Conservation (phyloP, 208 protist species). For the Dictyostelium gargantuum region DNA sequence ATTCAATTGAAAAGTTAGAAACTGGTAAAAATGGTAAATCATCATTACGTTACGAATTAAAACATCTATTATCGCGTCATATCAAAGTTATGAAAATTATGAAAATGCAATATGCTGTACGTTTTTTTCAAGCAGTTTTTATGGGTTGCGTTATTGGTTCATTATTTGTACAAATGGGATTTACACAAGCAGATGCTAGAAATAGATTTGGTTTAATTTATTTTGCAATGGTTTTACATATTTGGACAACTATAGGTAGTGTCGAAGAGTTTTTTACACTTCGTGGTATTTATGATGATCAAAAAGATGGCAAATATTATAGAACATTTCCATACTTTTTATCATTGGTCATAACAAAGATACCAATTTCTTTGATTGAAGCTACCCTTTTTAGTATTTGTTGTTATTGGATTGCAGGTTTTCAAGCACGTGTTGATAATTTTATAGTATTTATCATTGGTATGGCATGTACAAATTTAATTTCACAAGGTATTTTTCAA, state of each 20-base stretch:
- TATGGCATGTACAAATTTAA: slow-evolving; percentile 13
- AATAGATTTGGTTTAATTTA: slow-evolving; percentile 61
- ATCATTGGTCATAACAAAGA: slow-evolving; percentile 18
- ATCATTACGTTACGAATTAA: slow-evolving; percentile 4
- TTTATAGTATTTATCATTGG: slow-evolving; percentile 42
- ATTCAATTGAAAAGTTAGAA: background rate
- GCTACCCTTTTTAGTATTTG: background rate
- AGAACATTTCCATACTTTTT: slow-evolving; percentile 47
- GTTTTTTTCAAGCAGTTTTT: slow-evolving; percentile 38
- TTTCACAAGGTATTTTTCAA: slow-evolving; percentile 49
- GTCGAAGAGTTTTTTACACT: slow-evolving; percentile 40
- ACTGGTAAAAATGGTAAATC: background rate
- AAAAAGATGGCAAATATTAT: slow-evolving; percentile 62
- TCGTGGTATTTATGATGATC: background rate
- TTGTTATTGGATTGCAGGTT: slow-evolving; percentile 59
- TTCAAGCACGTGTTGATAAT: slow-evolving; percentile 6
- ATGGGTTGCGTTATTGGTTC: slow-evolving; percentile 56
- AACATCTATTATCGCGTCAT: slow-evolving; percentile 11
- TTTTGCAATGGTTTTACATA: slow-evolving; percentile 28
- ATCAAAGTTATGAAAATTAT: slow-evolving; percentile 47
- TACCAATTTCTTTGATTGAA: slow-evolving; percentile 38
- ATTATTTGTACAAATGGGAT: slow-evolving; percentile 31
- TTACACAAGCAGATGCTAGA: slow-evolving; percentile 9
- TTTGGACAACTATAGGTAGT: slow-evolving; percentile 38
- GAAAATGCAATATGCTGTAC: background rate